Evolutionary conservation across 768 basidiomycete genomes (phyloP), one percentile per base, ranked within the genome.

Genomic region (Termitomyces sp.): DNA sequence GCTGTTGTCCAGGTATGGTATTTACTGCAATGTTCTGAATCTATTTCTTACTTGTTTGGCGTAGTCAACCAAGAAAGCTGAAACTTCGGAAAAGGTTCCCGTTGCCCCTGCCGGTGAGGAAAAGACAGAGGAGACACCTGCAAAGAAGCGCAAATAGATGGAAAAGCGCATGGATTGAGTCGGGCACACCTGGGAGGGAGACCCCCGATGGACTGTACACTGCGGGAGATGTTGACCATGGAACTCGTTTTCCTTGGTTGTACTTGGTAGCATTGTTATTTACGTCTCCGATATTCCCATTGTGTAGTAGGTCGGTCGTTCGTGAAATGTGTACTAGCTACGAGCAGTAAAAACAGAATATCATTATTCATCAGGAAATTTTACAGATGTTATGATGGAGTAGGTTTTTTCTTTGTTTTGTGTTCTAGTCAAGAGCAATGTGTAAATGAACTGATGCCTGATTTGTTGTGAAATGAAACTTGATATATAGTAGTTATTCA

Each of bases 41-140:
- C 3, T 41, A 18, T 29, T 27, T 37, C 51, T 53, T 22, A 47
- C 34, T 62, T 22, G 58, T 20, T 46, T 37, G 26, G 36, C 55
- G 10, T 58, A 88, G 81, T 85, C 87, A 41, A 66, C 87, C 39
- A 92, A 92, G 80, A 92, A 92, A 79, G 82, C 85, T 39, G 90
- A 90, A 61, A 79, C 82, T 0, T 72, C 81, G 22, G 78, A 87
- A 79, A 78, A 79, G 74, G 73, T 77, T 24, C 83, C 87, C 39
- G 73, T 77, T 43, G 79, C 84, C 3, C 85, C 90, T 55, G 85
- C 89, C 29, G 86, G 87, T 63, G 87, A 80, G 37, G 83, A 84
- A 60, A 87, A 90, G 80, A 84, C 86, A 76, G 82, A 85, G 12
- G 87, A 90, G 60, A 77, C 76, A 55, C 61, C 71, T 43, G 70